Conservation (phyloP, 2,329 filamentous ascomycete species). For the Alternaria sp. region DNA sequence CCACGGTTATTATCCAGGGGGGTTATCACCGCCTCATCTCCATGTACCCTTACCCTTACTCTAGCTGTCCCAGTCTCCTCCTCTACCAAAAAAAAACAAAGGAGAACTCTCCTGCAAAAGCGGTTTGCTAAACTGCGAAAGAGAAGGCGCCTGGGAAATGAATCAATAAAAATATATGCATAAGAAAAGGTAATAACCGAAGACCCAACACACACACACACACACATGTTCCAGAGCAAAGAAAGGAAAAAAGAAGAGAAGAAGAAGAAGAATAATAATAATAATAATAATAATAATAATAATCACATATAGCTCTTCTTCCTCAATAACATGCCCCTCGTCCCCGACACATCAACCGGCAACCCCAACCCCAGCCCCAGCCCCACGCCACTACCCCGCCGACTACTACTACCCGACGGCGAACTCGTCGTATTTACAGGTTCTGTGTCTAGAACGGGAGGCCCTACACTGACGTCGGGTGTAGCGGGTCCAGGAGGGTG, state of each 20-base stretch:
- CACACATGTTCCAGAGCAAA: not conserved
- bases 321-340: conserved; percentile 44
- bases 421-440: conserved; percentile 4
- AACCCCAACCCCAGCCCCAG: conserved; percentile 17
- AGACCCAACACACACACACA: not conserved
- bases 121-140: not conserved
- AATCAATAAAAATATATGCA: conserved; percentile 4
- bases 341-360: conserved; percentile 43
- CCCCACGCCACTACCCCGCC: conserved; percentile 26
- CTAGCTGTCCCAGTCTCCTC: not conserved
- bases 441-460: conserved; percentile 5
- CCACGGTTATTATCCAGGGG: not conserved
- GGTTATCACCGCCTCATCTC: not conserved
- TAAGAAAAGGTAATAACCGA: not conserved
- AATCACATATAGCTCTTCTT: conserved; percentile 26
- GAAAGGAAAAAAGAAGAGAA: not conserved
- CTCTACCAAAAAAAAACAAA: no score
- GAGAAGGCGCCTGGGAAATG: not conserved
- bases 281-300: not conserved
- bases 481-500: conserved; percentile 40
- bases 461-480: conserved; percentile 26
- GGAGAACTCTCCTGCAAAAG: not conserved
- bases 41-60: not conserved
- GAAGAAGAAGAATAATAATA: not conserved
- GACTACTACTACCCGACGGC: conserved; percentile 23